Percentiles rank a stretch among this genome's conserved stretches.
These are phyloP conservation scores for Stellera chamaejasme DNA, from an alignment of 345 rosid genomes.

Conservation along the genomic window DNA sequence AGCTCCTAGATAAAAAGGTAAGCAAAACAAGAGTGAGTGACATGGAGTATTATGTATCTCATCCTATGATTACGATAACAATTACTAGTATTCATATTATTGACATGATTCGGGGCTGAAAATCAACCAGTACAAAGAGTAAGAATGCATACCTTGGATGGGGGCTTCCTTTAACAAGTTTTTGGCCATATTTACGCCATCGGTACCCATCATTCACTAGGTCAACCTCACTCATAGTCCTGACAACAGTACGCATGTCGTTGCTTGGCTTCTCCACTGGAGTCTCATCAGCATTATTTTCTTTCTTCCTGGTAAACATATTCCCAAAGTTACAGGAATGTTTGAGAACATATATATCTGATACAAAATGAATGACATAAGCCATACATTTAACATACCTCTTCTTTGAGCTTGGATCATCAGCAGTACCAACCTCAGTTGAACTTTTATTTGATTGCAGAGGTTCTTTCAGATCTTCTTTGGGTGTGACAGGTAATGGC, in stretches of 20 bases:
- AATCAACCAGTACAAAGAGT: neutral
- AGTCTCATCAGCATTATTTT: conserved; percentile 27
- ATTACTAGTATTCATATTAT: neutral
- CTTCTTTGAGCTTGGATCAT: conserved; percentile 48
- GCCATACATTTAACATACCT: conserved; percentile 30
- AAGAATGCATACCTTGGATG: conserved; percentile 62
- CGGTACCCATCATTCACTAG: conserved; percentile 90
- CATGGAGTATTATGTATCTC: neutral
- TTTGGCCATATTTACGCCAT: conserved; percentile 99
- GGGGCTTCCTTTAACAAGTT: conserved; percentile 89
- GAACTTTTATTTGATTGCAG: conserved; percentile 39
- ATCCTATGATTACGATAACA: neutral
- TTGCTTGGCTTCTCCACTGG: conserved; percentile 36
- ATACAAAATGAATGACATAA: conserved; percentile 3
- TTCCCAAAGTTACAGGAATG: conserved; percentile 9
- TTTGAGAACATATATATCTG: conserved; percentile 7
- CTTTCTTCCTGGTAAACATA: conserved; percentile 57
- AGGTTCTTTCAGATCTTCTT: conserved; percentile 31
- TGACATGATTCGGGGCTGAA: neutral
- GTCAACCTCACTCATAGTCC: conserved; percentile 51
- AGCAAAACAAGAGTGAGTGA: conserved; percentile 4
- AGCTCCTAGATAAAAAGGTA: conserved; percentile 54
- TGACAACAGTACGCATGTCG: conserved; percentile 52
- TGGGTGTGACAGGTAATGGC: conserved; percentile 23
- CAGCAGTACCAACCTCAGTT: conserved; percentile 35